Evolutionary conservation across 768 basidiomycete species (phyloP).

Genomic region (Obba rivulosa): DNA sequence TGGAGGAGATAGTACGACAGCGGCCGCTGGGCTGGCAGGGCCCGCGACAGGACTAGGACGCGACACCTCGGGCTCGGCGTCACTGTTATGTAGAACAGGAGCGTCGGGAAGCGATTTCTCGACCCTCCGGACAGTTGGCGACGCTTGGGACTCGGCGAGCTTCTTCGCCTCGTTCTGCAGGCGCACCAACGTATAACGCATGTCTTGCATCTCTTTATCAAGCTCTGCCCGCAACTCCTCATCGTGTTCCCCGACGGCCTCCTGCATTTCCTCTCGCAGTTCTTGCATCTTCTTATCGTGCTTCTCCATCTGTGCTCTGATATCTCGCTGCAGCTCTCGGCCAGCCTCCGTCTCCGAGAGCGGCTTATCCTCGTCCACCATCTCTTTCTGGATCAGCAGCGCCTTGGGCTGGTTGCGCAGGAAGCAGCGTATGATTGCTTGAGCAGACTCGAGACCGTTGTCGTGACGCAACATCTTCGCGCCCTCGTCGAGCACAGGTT

Average conservation of each 20-base stretch:
- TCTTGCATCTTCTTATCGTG: conserved; percentile 8
- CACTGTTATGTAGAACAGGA: too few relatives aligned
- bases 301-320: conserved; percentile 4
- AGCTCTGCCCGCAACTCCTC: conserved; percentile 4
- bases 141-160: not conserved
- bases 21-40: too few relatives aligned
- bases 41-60: too few relatives aligned
- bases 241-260: not conserved
- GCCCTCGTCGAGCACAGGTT: too few relatives aligned
- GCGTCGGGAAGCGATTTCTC: too few relatives aligned
- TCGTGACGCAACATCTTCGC: too few relatives aligned
- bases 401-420: conserved; percentile 9
- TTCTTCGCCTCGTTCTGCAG: not conserved
- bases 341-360: conserved; percentile 13
- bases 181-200: conserved; percentile 11
- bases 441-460: too few relatives aligned
- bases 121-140: too few relatives aligned
- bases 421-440: not conserved
- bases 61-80: too few relatives aligned
- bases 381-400: conserved; percentile 17
- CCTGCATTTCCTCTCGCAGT: conserved; percentile 16
- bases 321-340: conserved; percentile 5
- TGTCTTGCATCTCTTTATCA: conserved; percentile 1
- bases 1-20: too few relatives aligned
- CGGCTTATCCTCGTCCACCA: conserved; percentile 13